Base-by-base conservation (phyloP, 306 rosid genomes). In the Mucuna pruriens region DNA sequence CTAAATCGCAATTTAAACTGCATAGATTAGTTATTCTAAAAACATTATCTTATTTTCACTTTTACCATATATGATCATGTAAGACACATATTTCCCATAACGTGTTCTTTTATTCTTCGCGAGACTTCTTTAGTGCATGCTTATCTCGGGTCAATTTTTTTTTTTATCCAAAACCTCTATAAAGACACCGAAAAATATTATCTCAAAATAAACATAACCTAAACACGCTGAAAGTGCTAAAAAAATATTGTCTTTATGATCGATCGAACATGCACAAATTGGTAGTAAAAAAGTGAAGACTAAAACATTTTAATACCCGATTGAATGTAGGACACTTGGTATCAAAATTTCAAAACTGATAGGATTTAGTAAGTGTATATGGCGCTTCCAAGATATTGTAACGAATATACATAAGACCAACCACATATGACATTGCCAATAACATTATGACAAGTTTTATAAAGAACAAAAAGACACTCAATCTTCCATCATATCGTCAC, bases 401-500 rank as follows among this genome's bases (percentile, higher is more conserved):
- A 25, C 39, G 68, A 57, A 67, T 51, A 26, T 33, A 55, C 22
- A 0, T 16, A 80, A 58, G n/a, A 22, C 63, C 73, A 22, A 78
- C 45, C 34, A 51, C 79, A 10, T 13, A 10, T 9, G 19, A 1
- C 31, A 29, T 49, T 0, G 40, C 40, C 46, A 29, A 29, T 29
- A 1, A 29, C 31, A 29, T 29, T 15, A 17, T 22, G 78, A 48
- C 42, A 74, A 51, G 26, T 7, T 39, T 26, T 46, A 10, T 12
- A 48, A 75, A 48, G 74, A 57, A 67, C 42, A 29, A 31, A 68
- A 62, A 16, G 6, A 42, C 13, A 9, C 7, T 78, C 83, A 68
- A 9, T 42, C 48, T 42, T 10, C 9, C 44, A 79, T 87, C 88
- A 72, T 54, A 75, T 62, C 89, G 16, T 83, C 85, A 17, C 78